Conservation (phyloP, 163 green algal species). For the Trebouxia gelatinosa region DNA sequence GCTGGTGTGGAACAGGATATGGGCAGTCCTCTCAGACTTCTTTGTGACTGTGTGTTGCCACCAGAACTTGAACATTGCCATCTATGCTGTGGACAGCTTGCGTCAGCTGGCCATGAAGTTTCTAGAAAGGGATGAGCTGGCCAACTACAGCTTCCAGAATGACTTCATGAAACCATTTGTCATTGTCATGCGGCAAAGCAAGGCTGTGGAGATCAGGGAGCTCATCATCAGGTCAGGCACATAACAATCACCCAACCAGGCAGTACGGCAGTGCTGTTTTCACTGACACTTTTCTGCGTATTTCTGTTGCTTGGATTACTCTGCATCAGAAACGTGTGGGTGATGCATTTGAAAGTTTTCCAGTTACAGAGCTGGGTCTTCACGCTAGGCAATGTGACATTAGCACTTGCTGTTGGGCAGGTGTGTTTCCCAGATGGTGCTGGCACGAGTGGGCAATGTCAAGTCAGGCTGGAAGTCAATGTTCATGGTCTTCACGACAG, state of each 20-base stretch:
- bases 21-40: constrained; percentile 76
- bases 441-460: constrained; percentile 88
- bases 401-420: constrained; percentile 20
- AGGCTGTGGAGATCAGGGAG: constrained; percentile 91
- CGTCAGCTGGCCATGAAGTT: constrained; percentile 98
- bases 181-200: constrained; percentile 89
- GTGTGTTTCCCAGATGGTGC: constrained; percentile 92
- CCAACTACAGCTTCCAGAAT: constrained; percentile 99
- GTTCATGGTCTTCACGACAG: constrained; percentile 99
- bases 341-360: no score
- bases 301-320: no score
- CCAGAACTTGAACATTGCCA: constrained; percentile 76
- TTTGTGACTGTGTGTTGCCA: constrained; percentile 81
- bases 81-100: constrained; percentile 93
- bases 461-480: constrained; percentile 98
- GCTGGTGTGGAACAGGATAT: constrained; percentile 95
- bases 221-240: constrained; percentile 86
- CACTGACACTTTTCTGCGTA: no score
- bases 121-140: constrained; percentile 95
- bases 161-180: constrained; percentile 98
- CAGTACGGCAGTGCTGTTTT: no score
- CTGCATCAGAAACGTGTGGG: no score
- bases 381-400: no score
- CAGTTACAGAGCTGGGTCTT: no score
- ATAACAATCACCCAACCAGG: no score